These are phyloP conservation scores for Corynespora cassiicola DNA, from an alignment of 2,329 filamentous ascomycete species.

Conservation along the genomic window DNA sequence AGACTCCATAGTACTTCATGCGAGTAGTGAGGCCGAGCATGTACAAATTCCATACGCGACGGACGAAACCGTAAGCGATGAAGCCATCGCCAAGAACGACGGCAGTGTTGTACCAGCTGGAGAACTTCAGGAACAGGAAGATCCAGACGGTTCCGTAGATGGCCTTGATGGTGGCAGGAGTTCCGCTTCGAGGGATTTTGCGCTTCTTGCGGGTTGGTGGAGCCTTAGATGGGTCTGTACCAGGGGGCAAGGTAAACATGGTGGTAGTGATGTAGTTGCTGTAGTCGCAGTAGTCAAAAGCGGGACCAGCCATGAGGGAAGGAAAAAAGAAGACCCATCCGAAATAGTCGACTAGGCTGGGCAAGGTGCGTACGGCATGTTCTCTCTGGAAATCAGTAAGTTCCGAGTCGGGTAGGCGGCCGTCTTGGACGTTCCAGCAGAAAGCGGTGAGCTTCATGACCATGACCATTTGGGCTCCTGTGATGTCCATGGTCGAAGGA, in stretches of 20 bases:
- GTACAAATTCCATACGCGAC: conserved; percentile 79
- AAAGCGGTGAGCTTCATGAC: conserved; percentile 98
- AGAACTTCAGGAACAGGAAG: conserved; percentile 75
- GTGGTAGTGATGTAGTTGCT: conserved; percentile 88
- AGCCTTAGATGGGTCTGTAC: conserved; percentile 82
- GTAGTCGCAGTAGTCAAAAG: conserved; percentile 96
- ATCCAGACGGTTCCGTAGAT: conserved; percentile 80
- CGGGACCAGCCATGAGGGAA: conserved; percentile 83
- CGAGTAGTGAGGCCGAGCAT: conserved; percentile 83
- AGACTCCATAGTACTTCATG: conserved; percentile 96
- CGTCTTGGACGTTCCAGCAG: conserved; percentile 98
- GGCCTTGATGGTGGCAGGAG: conserved; percentile 81
- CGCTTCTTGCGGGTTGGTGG: conserved; percentile 88
- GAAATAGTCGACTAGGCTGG: conserved; percentile 77
- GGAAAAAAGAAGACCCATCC: conserved; percentile 97
- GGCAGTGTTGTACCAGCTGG: conserved; percentile 68
- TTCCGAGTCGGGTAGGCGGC: conserved; percentile 76
- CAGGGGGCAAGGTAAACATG: conserved; percentile 88
- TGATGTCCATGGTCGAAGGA: conserved; percentile 79
- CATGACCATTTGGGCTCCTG: conserved; percentile 93
- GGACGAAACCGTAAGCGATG: conserved; percentile 70
- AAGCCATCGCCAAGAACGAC: conserved; percentile 72
- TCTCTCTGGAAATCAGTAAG: conserved; percentile 89
- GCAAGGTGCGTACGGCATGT: conserved; percentile 76
- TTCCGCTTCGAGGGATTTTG: conserved; percentile 89